These are phyloP conservation scores for Forsythia viridissima DNA, from an alignment of 257 asterid genomes.

Conservation along the genomic window DNA sequence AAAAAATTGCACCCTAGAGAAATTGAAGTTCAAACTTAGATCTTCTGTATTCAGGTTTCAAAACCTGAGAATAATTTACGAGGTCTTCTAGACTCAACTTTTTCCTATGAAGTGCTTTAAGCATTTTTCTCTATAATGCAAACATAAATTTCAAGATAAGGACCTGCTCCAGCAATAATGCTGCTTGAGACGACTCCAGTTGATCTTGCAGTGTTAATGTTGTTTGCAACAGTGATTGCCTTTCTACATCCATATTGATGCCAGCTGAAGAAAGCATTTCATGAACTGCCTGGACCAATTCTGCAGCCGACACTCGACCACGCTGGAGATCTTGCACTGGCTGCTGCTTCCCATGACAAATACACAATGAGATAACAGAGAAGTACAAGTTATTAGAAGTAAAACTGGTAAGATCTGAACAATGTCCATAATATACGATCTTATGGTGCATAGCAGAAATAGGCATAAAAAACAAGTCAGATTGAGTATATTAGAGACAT, in stretches of 20 bases:
- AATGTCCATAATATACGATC: neutral
- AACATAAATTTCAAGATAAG: constrained; percentile 19
- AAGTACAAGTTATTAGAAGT: neutral
- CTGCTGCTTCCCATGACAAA: constrained; percentile 41
- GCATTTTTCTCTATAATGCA: neutral
- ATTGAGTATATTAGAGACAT: neutral
- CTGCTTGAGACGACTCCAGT: constrained; percentile 86
- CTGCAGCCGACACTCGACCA: constrained; percentile 86
- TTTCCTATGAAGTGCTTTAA: neutral
- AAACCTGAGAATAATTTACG: neutral
- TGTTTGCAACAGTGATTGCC: constrained; percentile 69
- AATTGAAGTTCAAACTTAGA: neutral
- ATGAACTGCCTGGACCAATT: constrained; percentile 91
- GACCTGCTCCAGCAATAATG: constrained; percentile 93
- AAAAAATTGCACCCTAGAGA: neutral
- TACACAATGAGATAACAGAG: neutral
- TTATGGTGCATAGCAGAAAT: neutral
- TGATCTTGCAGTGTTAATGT: constrained; percentile 81
- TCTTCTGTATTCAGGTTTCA: neutral
- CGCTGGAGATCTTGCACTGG: constrained; percentile 68
- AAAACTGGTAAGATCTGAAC: constrained; percentile 5
- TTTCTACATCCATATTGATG: constrained; percentile 74
- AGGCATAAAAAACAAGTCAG: neutral
- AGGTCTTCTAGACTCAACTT: neutral
- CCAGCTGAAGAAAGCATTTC: constrained; percentile 98